These are phyloP conservation scores for Phytophthora pluvialis DNA, from an alignment of 352 stramenopile species.

Conservation along the genomic window DNA sequence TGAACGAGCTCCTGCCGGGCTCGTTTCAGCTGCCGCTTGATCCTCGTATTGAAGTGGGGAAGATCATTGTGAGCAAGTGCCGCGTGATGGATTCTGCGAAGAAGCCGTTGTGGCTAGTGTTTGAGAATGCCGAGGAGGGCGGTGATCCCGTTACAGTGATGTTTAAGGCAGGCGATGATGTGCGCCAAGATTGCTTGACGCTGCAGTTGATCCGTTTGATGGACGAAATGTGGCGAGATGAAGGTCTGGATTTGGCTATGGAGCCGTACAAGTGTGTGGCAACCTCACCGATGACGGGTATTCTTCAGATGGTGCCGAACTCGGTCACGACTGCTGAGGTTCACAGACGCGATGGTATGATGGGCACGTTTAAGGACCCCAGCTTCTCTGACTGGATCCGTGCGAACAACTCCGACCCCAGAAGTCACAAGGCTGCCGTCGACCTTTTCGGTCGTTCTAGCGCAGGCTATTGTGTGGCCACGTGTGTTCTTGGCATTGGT, in stretches of 20 bases:
- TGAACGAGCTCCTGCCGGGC: slow-evolving; percentile 83
- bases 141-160: slow-evolving; percentile 88
- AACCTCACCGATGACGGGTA: slow-evolving; percentile 91
- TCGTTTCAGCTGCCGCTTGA: slow-evolving; percentile 91
- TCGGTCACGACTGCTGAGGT: slow-evolving; percentile 95
- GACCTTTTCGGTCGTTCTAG: slow-evolving; percentile 89
- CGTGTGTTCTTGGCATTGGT: slow-evolving; percentile 94
- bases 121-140: slow-evolving; percentile 87
- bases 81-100: slow-evolving; percentile 93
- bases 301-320: slow-evolving; percentile 93
- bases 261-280: slow-evolving; percentile 93
- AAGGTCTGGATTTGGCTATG: slow-evolving; percentile 92
- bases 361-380: slow-evolving; percentile 85
- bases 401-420: slow-evolving; percentile 76
- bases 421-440: slow-evolving; percentile 69
- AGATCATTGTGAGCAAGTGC: slow-evolving; percentile 88
- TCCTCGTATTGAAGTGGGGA: slow-evolving; percentile 83
- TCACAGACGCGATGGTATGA: slow-evolving; percentile 81
- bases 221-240: slow-evolving; percentile 93
- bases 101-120: slow-evolving; percentile 89
- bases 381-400: slow-evolving; percentile 88
- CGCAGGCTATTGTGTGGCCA: slow-evolving; percentile 94
- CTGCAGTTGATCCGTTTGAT: slow-evolving; percentile 93
- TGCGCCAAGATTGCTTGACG: slow-evolving; percentile 95
- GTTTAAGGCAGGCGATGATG: slow-evolving; percentile 95